These are phyloP conservation scores for Fallopia convolvulus DNA, from an alignment of 148 eudicot species.

Conservation along the genomic window DNA sequence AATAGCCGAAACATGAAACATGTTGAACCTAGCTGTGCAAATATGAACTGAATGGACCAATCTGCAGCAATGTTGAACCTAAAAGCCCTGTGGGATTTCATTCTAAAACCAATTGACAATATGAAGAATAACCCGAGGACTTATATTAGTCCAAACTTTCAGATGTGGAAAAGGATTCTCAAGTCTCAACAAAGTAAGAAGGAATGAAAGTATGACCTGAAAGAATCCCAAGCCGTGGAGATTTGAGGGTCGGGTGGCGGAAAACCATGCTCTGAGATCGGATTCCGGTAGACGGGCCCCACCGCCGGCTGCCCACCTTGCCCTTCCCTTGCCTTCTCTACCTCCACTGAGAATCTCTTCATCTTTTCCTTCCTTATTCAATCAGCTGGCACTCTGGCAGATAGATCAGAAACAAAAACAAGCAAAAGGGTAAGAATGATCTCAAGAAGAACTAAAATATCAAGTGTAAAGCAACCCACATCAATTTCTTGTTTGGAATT, in stretches of 20 bases:
- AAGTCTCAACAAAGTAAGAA: too few species aligned
- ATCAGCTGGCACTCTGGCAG: neutral
- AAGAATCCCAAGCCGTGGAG: conserved; percentile 75
- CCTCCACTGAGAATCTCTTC: conserved; percentile 56
- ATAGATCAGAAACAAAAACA: neutral
- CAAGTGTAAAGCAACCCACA: neutral
- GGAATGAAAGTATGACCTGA: conserved; percentile 37
- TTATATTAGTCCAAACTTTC: too few species aligned
- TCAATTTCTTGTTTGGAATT: neutral
- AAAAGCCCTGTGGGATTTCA: too few species aligned
- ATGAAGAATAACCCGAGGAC: too few species aligned
- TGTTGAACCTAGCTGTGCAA: too few species aligned
- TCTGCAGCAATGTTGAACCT: too few species aligned
- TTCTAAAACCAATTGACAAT: too few species aligned
- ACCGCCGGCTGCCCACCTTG: conserved; percentile 50
- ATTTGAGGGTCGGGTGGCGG: conserved; percentile 54
- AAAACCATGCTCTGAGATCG: conserved; percentile 46
- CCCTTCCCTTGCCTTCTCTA: conserved; percentile 60
- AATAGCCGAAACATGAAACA: too few species aligned
- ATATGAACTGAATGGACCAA: too few species aligned
- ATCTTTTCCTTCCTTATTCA: conserved; percentile 10
- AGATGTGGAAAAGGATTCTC: too few species aligned
- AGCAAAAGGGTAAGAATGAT: neutral
- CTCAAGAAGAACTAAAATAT: neutral
- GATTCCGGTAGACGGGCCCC: conserved; percentile 71